Percentiles rank a stretch among this genome's conserved stretches.
Conservation (phyloP, 495 filamentous ascomycete species). For the Bathelium albidoporum region DNA sequence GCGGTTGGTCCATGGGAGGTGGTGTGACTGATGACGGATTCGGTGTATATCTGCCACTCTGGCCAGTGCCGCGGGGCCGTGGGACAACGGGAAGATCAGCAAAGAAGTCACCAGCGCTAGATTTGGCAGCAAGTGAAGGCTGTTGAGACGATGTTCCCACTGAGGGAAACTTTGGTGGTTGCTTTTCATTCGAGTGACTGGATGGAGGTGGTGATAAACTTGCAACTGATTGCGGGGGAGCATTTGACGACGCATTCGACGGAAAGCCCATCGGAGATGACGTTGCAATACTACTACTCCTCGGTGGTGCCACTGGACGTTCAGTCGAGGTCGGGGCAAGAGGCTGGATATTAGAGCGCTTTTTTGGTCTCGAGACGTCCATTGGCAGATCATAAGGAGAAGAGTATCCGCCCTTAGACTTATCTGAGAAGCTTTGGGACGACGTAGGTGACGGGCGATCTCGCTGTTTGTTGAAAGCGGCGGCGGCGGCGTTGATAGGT, state of each 20-base stretch:
- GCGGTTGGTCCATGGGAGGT: conserved; percentile 19
- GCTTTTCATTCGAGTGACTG: conserved; percentile 17
- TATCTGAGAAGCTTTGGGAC: conserved; percentile 72
- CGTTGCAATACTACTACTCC: conserved; percentile 50
- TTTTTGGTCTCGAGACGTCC: conserved; percentile 63
- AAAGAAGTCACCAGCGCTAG: conserved; percentile 56
- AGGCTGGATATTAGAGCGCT: conserved; percentile 36
- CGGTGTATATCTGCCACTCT: conserved; percentile 45
- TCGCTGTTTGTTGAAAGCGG: conserved; percentile 32
- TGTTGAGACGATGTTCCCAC: not conserved
- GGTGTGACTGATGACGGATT: conserved; percentile 5
- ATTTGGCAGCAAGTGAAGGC: conserved; percentile 20
- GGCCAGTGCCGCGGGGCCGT: conserved; percentile 40
- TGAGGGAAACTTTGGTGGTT: conserved; percentile 13
- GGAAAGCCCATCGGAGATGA: not conserved
- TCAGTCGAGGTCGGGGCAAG: conserved; percentile 13
- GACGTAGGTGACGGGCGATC: conserved; percentile 24
- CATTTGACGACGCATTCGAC: not conserved
- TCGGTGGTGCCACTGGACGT: conserved; percentile 42
- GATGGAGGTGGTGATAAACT: conserved; percentile 28
- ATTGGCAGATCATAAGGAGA: conserved; percentile 94
- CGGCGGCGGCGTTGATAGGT: not conserved
- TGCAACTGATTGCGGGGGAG: conserved; percentile 3
- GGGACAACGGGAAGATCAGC: conserved; percentile 70
- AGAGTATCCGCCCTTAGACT: conserved; percentile 78